These are phyloP conservation scores for Albifimbria verrucaria DNA, from an alignment of 2,329 filamentous ascomycete genomes.

Conservation along the genomic window DNA sequence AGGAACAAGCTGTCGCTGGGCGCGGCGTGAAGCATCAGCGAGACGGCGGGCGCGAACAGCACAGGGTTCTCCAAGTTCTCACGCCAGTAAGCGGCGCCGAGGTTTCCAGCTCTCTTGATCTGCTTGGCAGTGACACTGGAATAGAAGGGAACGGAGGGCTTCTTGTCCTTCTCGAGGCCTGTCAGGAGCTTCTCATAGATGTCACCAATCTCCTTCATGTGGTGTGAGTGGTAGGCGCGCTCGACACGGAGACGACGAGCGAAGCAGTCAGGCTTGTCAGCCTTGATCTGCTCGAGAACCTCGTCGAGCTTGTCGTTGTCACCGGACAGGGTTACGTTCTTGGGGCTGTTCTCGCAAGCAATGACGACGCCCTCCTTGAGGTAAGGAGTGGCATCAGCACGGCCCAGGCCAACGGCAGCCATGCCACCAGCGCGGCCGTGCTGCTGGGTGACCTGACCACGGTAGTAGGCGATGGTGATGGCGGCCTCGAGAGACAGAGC, in stretches of 20 bases:
- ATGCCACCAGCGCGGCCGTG: slow-evolving; percentile 2
- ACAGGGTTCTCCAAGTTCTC: slow-evolving; percentile 3
- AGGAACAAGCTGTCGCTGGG: slow-evolving; percentile 3
- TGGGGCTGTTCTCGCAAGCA: slow-evolving; percentile 5
- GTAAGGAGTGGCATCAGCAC: background rate
- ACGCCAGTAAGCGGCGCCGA: slow-evolving; percentile 4
- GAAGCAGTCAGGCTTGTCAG: slow-evolving; percentile 13
- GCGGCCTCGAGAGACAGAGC: slow-evolving; percentile 36
- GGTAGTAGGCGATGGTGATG: slow-evolving; percentile 43
- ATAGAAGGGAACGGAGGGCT: background rate
- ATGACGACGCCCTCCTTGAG: background rate
- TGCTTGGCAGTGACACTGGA: background rate
- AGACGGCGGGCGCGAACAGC: background rate
- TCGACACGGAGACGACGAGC: slow-evolving; percentile 17
- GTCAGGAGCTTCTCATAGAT: slow-evolving; percentile 4
- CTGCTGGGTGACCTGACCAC: slow-evolving; percentile 22
- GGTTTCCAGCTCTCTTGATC: slow-evolving; percentile 1
- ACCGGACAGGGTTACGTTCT: slow-evolving; percentile 5
- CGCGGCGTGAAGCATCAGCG: slow-evolving; percentile 1
- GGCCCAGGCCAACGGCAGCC: slow-evolving; percentile 4
- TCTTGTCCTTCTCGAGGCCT: background rate
- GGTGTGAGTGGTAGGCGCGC: slow-evolving; percentile 26
- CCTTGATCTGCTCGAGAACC: slow-evolving; percentile 7
- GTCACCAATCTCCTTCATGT: slow-evolving; percentile 15
- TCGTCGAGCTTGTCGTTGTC: slow-evolving; percentile 1